A percentile compares a stretch with the other conserved stretches of the same genome.
Evolutionary conservation across 2,329 filamentous ascomycete genomes (phyloP).

Genomic region (Pseudonectria foliicola): DNA sequence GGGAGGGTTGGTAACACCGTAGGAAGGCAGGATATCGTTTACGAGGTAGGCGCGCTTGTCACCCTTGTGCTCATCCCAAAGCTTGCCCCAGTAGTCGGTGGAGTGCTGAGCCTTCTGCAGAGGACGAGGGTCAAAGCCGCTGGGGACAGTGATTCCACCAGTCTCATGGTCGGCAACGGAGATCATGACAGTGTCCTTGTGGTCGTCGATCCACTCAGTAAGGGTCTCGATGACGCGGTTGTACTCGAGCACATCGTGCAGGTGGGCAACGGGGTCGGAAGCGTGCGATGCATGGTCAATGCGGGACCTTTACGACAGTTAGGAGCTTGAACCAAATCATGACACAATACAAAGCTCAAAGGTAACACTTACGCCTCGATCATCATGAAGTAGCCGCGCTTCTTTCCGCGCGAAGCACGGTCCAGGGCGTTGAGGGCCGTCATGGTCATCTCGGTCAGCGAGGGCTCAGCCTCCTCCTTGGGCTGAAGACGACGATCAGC

Average conservation of each 20-base stretch:
- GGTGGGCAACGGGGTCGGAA: constrained; percentile 46
- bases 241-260: constrained; percentile 33
- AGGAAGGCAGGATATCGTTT: constrained; percentile 20
- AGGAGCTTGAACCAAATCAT: no score
- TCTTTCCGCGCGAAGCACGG: constrained; percentile 21
- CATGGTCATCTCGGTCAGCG: constrained; percentile 19
- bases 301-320: constrained; percentile 5
- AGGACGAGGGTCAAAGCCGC: constrained; percentile 24
- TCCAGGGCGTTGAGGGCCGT: constrained; percentile 28
- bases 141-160: constrained; percentile 27
- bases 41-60: constrained; percentile 22
- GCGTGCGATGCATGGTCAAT: constrained; percentile 34
- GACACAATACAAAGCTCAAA: no score
- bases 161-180: constrained; percentile 33
- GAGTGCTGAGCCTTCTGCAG: constrained; percentile 19
- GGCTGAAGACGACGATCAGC: constrained; percentile 21
- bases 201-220: constrained; percentile 29
- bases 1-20: constrained; percentile 23
- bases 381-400: constrained; percentile 26
- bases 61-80: constrained; percentile 21
- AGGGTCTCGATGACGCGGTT: constrained; percentile 28
- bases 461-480: constrained; percentile 13
- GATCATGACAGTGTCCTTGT: constrained; percentile 29
- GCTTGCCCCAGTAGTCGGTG: constrained; percentile 18
- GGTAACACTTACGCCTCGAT: constrained; percentile 19